phyloP scores from a whole-genome alignment of 1,284 basidiomycete species.

The Athelia sp. region DNA sequence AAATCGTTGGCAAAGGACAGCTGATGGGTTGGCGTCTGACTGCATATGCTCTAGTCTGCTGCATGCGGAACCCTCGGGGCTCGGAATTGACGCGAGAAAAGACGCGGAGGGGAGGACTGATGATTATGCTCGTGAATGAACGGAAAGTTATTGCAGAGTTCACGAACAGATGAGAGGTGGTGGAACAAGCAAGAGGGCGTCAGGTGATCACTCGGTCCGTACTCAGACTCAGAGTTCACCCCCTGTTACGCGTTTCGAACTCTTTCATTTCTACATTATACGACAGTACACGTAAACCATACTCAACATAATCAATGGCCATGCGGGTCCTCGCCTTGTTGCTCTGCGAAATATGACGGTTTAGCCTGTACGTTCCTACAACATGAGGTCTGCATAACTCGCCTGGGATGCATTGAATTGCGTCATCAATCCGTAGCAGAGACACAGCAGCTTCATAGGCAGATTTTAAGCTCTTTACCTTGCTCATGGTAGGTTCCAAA shows the following conservation, averaged over 20 bases:
- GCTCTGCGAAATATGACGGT: slow-evolving; percentile 43
- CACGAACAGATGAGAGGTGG: not conserved
- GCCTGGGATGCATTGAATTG: slow-evolving; percentile 83
- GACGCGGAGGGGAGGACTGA: slow-evolving; percentile 2
- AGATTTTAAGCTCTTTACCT: slow-evolving; percentile 94
- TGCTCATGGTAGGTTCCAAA: slow-evolving; percentile 95
- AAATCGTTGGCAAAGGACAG: slow-evolving; percentile 60
- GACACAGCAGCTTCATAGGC: slow-evolving; percentile 97
- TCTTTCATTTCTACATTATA: not conserved
- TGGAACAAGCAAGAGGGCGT: not conserved
- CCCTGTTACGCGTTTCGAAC: no score
- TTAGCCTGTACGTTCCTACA: slow-evolving; percentile 6
- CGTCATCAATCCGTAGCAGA: slow-evolving; percentile 93
- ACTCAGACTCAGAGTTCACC: no score
- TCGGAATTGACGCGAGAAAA: no score
- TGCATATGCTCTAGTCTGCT: slow-evolving; percentile 27
- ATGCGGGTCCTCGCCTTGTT: slow-evolving; percentile 66
- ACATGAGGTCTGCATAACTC: slow-evolving; percentile 21
- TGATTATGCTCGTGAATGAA: not conserved
- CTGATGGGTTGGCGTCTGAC: slow-evolving; percentile 34
- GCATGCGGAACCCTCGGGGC: not conserved
- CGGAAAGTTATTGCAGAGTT: not conserved
- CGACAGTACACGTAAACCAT: not conserved
- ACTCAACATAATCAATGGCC: slow-evolving; percentile 30
- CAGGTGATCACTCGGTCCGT: no score